Conservation (phyloP, 1,284 basidiomycete species). For the Cryptococcus jaspeensis region DNA sequence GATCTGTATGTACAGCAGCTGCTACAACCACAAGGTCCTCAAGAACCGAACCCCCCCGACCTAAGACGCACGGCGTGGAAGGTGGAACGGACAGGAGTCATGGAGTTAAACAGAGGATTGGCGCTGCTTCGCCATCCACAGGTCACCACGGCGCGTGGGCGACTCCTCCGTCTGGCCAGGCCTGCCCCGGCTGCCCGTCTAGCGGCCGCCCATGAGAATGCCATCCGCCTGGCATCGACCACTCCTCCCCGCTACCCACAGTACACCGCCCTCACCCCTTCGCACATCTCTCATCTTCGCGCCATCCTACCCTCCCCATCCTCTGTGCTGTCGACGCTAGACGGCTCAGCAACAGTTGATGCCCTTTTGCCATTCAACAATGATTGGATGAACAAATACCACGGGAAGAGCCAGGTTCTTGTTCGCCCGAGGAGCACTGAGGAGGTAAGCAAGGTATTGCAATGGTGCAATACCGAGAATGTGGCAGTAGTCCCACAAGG, state of each 20-base stretch:
- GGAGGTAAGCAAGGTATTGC: slow-evolving; percentile 82
- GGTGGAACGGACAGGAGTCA: too few species aligned
- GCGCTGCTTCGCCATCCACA: too few species aligned
- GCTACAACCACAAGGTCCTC: too few species aligned
- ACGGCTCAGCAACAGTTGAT: slow-evolving; percentile 51
- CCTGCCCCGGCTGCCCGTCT: too few species aligned
- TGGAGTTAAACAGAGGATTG: too few species aligned
- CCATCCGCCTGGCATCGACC: neutral
- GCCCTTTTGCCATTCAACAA: slow-evolving; percentile 83
- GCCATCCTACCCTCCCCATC: slow-evolving; percentile 52
- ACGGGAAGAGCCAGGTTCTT: slow-evolving; percentile 76
- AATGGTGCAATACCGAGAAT: slow-evolving; percentile 72
- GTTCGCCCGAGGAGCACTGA: slow-evolving; percentile 82
- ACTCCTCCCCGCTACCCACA: slow-evolving; percentile 31
- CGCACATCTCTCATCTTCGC: slow-evolving; percentile 54
- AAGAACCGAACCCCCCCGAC: too few species aligned
- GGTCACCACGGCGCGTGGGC: too few species aligned
- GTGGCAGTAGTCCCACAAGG: slow-evolving; percentile 95
- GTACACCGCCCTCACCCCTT: slow-evolving; percentile 53
- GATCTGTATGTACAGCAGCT: too few species aligned
- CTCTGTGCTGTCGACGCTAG: slow-evolving; percentile 55
- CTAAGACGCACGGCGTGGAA: too few species aligned
- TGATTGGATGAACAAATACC: slow-evolving; percentile 98
- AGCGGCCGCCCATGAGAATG: too few species aligned
- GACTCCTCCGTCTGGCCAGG: too few species aligned